These are phyloP conservation scores for Microsporum audouinii DNA, from an alignment of 2,329 filamentous ascomycete species.

Conservation along the genomic window DNA sequence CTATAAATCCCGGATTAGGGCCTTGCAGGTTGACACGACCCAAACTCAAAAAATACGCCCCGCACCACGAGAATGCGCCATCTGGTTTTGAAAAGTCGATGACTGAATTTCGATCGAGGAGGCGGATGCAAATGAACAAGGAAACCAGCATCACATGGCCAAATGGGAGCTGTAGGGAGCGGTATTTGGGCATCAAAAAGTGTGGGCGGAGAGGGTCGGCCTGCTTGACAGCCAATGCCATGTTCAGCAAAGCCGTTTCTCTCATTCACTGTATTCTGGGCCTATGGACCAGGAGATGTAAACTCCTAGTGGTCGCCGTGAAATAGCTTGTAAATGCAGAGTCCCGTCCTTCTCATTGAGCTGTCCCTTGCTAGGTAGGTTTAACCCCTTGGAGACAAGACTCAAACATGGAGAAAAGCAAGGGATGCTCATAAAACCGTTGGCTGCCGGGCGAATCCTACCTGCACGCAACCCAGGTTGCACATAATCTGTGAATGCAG, in stretches of 20 bases:
- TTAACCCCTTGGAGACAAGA: not conserved
- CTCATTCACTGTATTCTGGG: not conserved
- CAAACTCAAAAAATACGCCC: constrained; percentile 5
- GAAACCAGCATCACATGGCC: not conserved
- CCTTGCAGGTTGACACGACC: constrained; percentile 3
- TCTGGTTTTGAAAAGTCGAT: not conserved
- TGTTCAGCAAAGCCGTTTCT: not conserved
- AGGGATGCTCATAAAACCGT: not conserved
- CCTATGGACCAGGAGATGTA: not conserved
- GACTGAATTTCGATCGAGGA: not conserved
- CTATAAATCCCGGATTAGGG: constrained; percentile 3
- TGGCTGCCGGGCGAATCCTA: not conserved
- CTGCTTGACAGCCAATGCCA: not conserved
- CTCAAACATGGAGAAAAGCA: not conserved
- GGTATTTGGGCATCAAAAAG: not conserved
- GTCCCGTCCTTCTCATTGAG: not conserved
- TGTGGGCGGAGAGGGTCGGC: constrained; percentile 1
- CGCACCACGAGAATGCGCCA: constrained; percentile 3
- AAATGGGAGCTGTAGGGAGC: not conserved
- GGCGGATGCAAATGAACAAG: constrained; percentile 2
- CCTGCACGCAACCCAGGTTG: constrained; percentile 1
- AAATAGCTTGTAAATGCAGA: not conserved
- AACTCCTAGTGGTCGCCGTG: constrained; percentile 3
- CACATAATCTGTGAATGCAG: not conserved
- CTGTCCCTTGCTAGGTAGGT: not conserved